A percentile compares a stretch with the other conserved stretches of the same genome.
phyloP scores from a whole-genome alignment of 176 grass and related monocot genomes.

The Oryza australiensis region DNA sequence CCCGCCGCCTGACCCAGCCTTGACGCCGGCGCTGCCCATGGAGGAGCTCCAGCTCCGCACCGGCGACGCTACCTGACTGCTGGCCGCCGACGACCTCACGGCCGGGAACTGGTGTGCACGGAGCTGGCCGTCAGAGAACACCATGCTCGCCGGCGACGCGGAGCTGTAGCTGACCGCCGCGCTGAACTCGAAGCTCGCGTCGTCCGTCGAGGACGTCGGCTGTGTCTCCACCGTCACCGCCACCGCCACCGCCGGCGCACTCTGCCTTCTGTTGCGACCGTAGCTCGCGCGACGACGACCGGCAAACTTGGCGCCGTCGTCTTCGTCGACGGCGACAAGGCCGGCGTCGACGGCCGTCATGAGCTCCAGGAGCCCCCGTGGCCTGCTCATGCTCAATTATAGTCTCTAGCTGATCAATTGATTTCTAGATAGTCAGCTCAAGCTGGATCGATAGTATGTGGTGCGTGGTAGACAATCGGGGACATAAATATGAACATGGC shows the following conservation, averaged over 20 bases:
- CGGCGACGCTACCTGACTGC: conserved; percentile 23
- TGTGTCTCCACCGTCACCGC: background rate
- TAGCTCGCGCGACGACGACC: background rate
- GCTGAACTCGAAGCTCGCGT: conserved; percentile 56
- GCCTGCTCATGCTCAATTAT: conserved; percentile 19
- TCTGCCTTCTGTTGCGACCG: background rate
- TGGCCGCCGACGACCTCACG: background rate
- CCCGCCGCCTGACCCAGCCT: background rate
- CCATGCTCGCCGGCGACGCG: conserved; percentile 49
- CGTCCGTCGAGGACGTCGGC: background rate
- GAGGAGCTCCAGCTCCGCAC: background rate
- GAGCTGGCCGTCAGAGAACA: conserved; percentile 59
- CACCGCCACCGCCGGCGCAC: background rate
- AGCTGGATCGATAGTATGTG: too few species aligned
- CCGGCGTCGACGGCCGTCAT: conserved; percentile 38
- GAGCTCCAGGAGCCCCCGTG: conserved; percentile 23
- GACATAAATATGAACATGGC: background rate
- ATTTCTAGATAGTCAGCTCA: too few species aligned
- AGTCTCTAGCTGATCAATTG: too few species aligned
- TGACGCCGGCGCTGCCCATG: background rate
- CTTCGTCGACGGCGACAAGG: background rate
- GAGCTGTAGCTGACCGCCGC: conserved; percentile 24
- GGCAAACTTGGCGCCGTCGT: background rate
- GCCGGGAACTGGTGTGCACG: conserved; percentile 48
- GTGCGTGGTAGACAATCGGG: background rate